Percentiles rank a stretch among this genome's conserved stretches.
Evolutionary conservation across 495 filamentous ascomycete species (phyloP).

Genomic region (Penicillium simplicissimum): DNA sequence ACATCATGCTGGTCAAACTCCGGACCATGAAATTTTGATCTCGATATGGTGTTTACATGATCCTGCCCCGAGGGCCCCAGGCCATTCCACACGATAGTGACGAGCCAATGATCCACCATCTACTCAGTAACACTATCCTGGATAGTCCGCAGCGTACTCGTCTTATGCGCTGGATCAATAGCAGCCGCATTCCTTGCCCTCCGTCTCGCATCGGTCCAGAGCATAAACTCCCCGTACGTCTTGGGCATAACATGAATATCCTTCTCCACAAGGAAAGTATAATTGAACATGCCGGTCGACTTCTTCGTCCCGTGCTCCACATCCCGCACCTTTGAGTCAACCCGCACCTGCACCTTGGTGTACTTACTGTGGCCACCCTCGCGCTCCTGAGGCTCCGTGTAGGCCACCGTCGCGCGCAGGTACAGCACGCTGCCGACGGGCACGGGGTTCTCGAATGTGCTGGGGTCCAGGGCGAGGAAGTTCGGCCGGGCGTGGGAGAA

Average conservation of each 20-base stretch:
- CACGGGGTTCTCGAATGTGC: conserved; percentile 81
- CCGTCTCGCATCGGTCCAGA: conserved; percentile 72
- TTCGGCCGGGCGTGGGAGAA: conserved; percentile 74
- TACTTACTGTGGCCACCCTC: conserved; percentile 42
- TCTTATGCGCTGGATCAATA: conserved; percentile 37
- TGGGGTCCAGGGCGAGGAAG: conserved; percentile 77
- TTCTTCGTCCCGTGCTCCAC: conserved; percentile 75
- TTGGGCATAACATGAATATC: conserved; percentile 74
- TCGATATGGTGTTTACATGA: neutral
- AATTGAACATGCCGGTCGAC: conserved; percentile 81
- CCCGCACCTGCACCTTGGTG: conserved; percentile 73
- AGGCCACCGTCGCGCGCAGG: conserved; percentile 73
- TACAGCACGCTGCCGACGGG: conserved; percentile 84
- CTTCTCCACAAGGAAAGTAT: conserved; percentile 76
- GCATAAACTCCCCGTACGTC: conserved; percentile 76
- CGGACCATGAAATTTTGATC: too few relatives aligned
- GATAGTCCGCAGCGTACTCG: conserved; percentile 39
- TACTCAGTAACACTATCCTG: conserved; percentile 53
- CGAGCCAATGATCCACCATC: neutral
- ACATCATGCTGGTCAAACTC: too few relatives aligned
- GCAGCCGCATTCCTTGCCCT: conserved; percentile 51
- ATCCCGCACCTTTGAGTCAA: conserved; percentile 75
- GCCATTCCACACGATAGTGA: neutral
- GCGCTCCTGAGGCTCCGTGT: conserved; percentile 64
- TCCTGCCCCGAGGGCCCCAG: neutral